Evolutionary conservation across 768 basidiomycete genomes (phyloP).

Genomic region (Arthromyces matolae): DNA sequence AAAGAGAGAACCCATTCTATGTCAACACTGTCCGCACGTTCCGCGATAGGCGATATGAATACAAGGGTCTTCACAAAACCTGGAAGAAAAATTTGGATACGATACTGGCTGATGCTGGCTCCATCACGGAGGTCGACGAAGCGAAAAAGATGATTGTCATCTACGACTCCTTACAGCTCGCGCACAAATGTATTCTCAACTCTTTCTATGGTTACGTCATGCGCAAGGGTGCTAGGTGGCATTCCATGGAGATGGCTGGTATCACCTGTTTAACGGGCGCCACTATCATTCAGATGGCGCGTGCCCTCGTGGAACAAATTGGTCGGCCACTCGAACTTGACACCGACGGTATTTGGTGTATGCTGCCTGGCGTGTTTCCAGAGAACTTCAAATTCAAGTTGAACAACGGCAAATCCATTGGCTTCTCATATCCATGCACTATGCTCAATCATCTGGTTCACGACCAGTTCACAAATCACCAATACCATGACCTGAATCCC

Average conservation of each 20-base stretch:
- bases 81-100: constrained; percentile 98
- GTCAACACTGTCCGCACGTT: constrained; percentile 97
- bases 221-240: constrained; percentile 99
- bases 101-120: constrained; percentile 59
- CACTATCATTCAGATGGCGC: constrained; percentile 97
- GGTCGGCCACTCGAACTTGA: constrained; percentile 96
- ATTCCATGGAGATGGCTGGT: constrained; percentile 99
- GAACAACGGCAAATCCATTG: constrained; percentile 78
- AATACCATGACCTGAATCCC: constrained; percentile 90
- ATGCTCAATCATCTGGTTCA: constrained; percentile 99
- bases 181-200: constrained; percentile 99
- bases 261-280: constrained; percentile 98
- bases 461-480: constrained; percentile 93
- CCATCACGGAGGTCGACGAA: constrained; percentile 87
- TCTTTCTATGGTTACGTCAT: constrained; percentile 99
- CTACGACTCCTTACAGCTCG: constrained; percentile 97
- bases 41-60: constrained; percentile 96
- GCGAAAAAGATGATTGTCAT: constrained; percentile 99
- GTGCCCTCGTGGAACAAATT: constrained; percentile 95
- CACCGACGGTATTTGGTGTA: constrained; percentile 99
- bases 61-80: constrained; percentile 96
- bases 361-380: constrained; percentile 96
- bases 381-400: constrained; percentile 98
- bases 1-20: constrained; percentile 97
- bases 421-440: constrained; percentile 95